Base-by-base conservation (phyloP, 495 filamentous ascomycete genomes). In the Elaphomyces granulatus region DNA sequence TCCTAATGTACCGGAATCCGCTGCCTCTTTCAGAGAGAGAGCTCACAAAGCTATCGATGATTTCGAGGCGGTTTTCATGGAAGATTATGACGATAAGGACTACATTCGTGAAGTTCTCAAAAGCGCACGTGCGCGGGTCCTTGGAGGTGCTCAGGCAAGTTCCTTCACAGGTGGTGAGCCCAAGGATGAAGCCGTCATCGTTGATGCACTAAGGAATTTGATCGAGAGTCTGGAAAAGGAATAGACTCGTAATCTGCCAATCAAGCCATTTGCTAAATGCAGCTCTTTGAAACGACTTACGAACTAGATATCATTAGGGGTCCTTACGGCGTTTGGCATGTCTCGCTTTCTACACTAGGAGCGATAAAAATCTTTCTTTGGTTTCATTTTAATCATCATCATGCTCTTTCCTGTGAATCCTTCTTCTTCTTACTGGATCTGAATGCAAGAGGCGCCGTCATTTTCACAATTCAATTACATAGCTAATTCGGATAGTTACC, bases 41-140 rank as follows among this genome's bases (percentile, higher is more conserved):
- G 64, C 64, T 8, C 61, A 64, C 49, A 66, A 67, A 48, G 61
- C 64, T n/a, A 64, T 68, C 37, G 64, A 68, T 42, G 62, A 66
- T 44, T 68, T 68, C 33, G 64, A 68, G 37, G 55, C 58, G 26
- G 61, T 68, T 15, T 53, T 68, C 10, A 60, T 66, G 58, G 62
- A 68, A 34, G 64, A 68, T 38, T 68, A 66, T 40, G 62, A 66
- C 34, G 64, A 68, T 41, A 68, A 66, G 50, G 63, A 68, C 48
- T 68, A 68, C 46, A 68, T 68, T 46, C 60, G 61, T 14, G 61
- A 64, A 44, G 64, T 68, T 16, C 61, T 68, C n/a, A 61, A 62
- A 41, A 68, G 64, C 45, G 62, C 64, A 8, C 61, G 64, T 12
- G 64, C 64, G n/a, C 64, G 62, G 9, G 62, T 57, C 4, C 38